A percentile compares a stretch with the other conserved stretches of the same genome.
These are phyloP conservation scores for Fusarium sambucinum DNA, from an alignment of 2,329 filamentous ascomycete species.

Conservation along the genomic window DNA sequence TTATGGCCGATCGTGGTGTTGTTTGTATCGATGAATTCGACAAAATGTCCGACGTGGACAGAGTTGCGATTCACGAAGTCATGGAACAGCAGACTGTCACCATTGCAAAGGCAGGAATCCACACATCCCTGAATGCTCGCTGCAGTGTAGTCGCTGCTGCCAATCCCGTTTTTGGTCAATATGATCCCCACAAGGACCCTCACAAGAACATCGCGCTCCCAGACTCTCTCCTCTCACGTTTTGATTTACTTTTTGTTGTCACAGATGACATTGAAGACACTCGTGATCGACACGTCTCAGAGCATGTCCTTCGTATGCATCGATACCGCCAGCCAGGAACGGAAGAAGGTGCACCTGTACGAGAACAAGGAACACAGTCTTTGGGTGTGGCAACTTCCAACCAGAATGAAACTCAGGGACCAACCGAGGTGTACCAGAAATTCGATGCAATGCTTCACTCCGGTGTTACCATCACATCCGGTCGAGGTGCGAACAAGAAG, in stretches of 20 bases:
- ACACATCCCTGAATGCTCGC: constrained; percentile 95
- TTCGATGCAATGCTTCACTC: constrained; percentile 96
- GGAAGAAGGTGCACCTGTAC: constrained; percentile 93
- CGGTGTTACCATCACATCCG: constrained; percentile 82
- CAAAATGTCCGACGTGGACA: constrained; percentile 99
- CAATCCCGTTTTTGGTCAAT: constrained; percentile 98
- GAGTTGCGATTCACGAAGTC: constrained; percentile 99
- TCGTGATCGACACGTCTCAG: constrained; percentile 89
- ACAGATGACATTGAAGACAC: constrained; percentile 98
- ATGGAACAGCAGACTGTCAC: constrained; percentile 99
- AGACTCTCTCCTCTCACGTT: constrained; percentile 96
- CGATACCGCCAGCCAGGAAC: constrained; percentile 91
- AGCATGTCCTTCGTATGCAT: constrained; percentile 98
- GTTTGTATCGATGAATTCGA: constrained; percentile 99
- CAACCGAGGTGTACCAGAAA: constrained; percentile 94
- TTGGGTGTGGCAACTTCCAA: constrained; percentile 89
- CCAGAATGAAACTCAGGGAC: constrained; percentile 76
- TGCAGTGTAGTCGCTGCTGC: constrained; percentile 97
- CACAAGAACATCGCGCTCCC: constrained; percentile 98
- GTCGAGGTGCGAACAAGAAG: constrained; percentile 79
- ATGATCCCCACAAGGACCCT: constrained; percentile 97
- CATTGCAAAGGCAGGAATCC: constrained; percentile 97
- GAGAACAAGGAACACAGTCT: constrained; percentile 85
- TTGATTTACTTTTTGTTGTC: constrained; percentile 96
- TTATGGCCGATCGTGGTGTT: constrained; percentile 94